phyloP scores from a whole-genome alignment of 2,329 filamentous ascomycete genomes.

The Trichoderma sp. region DNA sequence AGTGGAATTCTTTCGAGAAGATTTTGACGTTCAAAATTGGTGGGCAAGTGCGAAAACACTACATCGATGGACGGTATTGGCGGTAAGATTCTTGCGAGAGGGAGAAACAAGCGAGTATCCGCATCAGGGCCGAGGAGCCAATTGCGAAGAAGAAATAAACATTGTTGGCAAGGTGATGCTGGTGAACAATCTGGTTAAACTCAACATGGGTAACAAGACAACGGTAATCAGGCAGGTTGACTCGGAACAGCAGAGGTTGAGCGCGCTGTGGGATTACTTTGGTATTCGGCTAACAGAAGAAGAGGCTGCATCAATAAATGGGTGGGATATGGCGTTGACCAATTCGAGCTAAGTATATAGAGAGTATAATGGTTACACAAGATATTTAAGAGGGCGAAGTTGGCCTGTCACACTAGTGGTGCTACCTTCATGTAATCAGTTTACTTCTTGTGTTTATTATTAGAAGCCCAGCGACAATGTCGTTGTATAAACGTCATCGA shows the following conservation, averaged over 20 bases:
- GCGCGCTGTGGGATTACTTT: neutral
- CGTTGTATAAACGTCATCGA: neutral
- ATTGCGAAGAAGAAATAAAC: neutral
- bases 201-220: neutral
- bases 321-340: neutral
- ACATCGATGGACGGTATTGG: conserved; percentile 18
- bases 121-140: too few relatives aligned
- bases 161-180: neutral
- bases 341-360: neutral
- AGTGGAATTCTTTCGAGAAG: conserved; percentile 50
- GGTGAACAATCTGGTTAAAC: neutral
- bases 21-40: conserved; percentile 25
- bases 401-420: neutral
- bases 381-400: neutral
- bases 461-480: neutral
- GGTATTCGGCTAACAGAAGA: neutral
- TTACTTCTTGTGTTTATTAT: neutral
- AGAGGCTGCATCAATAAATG: neutral
- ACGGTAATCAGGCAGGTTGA: neutral
- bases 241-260: neutral
- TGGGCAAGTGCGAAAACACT: conserved; percentile 20
- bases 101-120: neutral
- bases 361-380: neutral
- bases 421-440: neutral
- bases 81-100: conserved; percentile 16